Evolutionary conservation across 2,329 filamentous ascomycete species (phyloP), one percentile per base, ranked within the genome.

Genomic region (Xylogone sp.): DNA sequence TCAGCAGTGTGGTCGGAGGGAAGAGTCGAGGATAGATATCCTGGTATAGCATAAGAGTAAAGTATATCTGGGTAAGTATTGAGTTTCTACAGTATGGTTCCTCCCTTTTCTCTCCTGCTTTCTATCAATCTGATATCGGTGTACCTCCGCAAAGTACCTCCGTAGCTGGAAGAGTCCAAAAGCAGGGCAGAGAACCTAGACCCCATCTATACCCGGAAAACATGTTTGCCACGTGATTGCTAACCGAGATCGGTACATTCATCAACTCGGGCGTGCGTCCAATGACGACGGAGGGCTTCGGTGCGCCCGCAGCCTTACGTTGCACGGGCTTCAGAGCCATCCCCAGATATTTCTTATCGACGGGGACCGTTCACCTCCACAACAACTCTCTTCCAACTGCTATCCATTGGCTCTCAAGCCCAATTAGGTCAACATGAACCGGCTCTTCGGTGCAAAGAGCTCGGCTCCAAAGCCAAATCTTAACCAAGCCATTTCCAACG

Each of bases 391-490:
- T 10, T 27, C n/a, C 6, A 16, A 39, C 13, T 34, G 22, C 24
- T 47, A 22, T 50, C 19, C 43, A 43, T 31, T 31, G 21, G 31
- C 24, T 22, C 42, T 18, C 34, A 16, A 18, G 5, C 8, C 10
- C 34, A 9, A 39, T 31, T 16, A 39, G 34, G 12, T 18, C 71
- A 77, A 50, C 57, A 97, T 99, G 94, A 97, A 99, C 71, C 89
- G 94, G 63, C 81, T 99, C 62, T 99, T 99, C 70, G 94, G 94
- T 68, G 82, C 87, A 62, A 94, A 92, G 74, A 87, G 82, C 72
- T 86, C 88, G 59, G 86, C 85, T 56, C 92, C 94, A 50, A 97
- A 97, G 73, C 90, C 94, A 13, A 93, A 88, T 47, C 88, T 97
- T 60, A 83, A 82, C 73, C 78, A 82, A 62, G 92, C 92, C 61